Base-by-base conservation (phyloP, 306 rosid genomes). In the Cucurbita pepo region DNA sequence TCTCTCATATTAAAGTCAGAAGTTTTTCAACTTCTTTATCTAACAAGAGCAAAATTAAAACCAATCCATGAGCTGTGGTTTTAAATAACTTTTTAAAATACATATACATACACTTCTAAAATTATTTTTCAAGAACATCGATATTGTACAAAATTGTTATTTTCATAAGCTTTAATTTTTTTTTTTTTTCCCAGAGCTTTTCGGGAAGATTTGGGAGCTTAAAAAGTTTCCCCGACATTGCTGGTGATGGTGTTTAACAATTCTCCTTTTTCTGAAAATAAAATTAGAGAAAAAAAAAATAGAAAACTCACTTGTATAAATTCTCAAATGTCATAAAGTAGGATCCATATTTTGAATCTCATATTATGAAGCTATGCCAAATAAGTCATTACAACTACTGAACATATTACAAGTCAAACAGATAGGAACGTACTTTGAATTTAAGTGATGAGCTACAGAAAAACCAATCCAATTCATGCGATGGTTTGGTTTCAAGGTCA, bases 401-500 rank as follows among this genome's bases (percentile, higher is more conserved):
- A 67, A 79, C 34, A 61, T 44, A n/a, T 72, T 16, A 50, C 60
- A 58, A 77, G 37, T 56, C 52, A 70, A 51, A 73, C 40, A 37
- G 67, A 78, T 73, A 13, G 64, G 62, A 77, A 19, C 83, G 66
- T 94, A 94, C 99, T 89, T 85, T 54, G 91, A 81, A 81, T 94
- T 91, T 87, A 94, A 84, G 81, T 94, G 97, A 77, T 94, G 96
- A 56, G 99, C 77, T 81, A 90, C 97, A 61, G 96, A 82, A 88
- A 94, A 94, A 40, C 97, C 99, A 79, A 94, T 94, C 99, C 99
- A 94, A 80, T 94, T 94, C 99, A 91, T 91, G 82, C 99, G 99
- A 81, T 94, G 99, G 77, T 91, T 94, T 76, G 99, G 88, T 89
- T 94, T 94, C 77, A 94, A 83, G 57, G 90, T 86, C 84, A 94